Evolutionary conservation across 768 basidiomycete species (phyloP).

Genomic region (Strobilomyces confusus): DNA sequence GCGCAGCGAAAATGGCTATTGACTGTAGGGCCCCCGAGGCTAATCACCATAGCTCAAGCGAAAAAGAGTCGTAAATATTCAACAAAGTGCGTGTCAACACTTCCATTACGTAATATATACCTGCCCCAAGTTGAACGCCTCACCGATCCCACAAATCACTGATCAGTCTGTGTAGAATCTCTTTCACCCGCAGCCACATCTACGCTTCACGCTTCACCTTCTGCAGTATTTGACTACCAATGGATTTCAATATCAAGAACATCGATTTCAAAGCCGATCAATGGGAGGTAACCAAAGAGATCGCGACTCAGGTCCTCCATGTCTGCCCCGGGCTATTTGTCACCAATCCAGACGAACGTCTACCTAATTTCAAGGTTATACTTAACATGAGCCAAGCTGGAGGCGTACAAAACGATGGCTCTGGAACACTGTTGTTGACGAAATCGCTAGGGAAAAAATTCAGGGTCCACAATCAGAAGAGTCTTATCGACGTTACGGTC

Average conservation of each 20-base stretch:
- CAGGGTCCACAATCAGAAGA: constrained; percentile 37
- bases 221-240: constrained; percentile 2
- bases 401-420: constrained; percentile 56
- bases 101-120: no score
- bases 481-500: constrained; percentile 39
- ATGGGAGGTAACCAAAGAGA: constrained; percentile 53
- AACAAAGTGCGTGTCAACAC: no score
- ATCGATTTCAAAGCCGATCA: constrained; percentile 38
- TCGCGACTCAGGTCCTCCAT: constrained; percentile 54
- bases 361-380: constrained; percentile 58
- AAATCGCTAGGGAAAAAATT: constrained; percentile 42
- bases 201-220: not conserved
- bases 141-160: no score
- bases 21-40: no score
- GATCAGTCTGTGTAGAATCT: no score
- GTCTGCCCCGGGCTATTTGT: constrained; percentile 27
- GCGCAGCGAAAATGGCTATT: no score
- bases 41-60: no score
- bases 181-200: not conserved
- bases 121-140: no score
- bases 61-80: no score
- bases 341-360: constrained; percentile 16
- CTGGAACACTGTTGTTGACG: constrained; percentile 33
- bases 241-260: constrained; percentile 37
- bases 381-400: constrained; percentile 49